These are phyloP conservation scores for Aspergillus carbonarius DNA, from an alignment of 2,329 filamentous ascomycete genomes.

Conservation along the genomic window DNA sequence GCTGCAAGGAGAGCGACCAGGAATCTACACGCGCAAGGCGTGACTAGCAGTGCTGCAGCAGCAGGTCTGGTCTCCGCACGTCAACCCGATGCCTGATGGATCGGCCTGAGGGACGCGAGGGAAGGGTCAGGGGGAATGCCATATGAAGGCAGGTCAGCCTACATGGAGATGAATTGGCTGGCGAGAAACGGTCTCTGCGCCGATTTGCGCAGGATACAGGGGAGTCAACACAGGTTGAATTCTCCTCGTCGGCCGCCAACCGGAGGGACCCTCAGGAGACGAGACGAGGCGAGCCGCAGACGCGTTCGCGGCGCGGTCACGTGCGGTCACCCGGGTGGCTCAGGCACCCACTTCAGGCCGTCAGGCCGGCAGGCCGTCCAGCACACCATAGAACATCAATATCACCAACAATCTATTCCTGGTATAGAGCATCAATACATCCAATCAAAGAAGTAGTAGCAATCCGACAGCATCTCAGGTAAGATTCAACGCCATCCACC, in stretches of 20 bases:
- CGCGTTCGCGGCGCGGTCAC: slow-evolving; percentile 38
- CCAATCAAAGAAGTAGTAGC: neutral
- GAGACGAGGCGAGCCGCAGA: slow-evolving; percentile 16
- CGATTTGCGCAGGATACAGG: neutral
- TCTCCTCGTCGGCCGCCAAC: neutral
- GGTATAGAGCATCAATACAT: slow-evolving; percentile 6
- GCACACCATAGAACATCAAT: neutral
- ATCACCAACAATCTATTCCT: slow-evolving; percentile 9
- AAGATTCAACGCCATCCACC: slow-evolving; percentile 24
- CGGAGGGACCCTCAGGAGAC: neutral
- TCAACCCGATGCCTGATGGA: slow-evolving; percentile 7
- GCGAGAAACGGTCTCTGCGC: neutral
- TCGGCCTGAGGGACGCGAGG: neutral
- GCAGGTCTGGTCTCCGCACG: slow-evolving; percentile 11
- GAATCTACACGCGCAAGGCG: slow-evolving; percentile 13
- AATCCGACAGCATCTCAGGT: slow-evolving; percentile 7
- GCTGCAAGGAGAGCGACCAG: slow-evolving; percentile 14
- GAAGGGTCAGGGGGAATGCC: slow-evolving; percentile 4
- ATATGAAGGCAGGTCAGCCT: slow-evolving; percentile 5
- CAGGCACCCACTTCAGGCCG: neutral
- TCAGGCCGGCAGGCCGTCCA: too few species aligned
- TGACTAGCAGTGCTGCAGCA: neutral
- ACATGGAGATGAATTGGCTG: slow-evolving; percentile 7
- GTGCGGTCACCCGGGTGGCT: slow-evolving; percentile 15
- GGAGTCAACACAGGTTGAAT: neutral